phyloP scores from a whole-genome alignment of 2,329 filamentous ascomycete species.

The Exophiala calicioides region DNA sequence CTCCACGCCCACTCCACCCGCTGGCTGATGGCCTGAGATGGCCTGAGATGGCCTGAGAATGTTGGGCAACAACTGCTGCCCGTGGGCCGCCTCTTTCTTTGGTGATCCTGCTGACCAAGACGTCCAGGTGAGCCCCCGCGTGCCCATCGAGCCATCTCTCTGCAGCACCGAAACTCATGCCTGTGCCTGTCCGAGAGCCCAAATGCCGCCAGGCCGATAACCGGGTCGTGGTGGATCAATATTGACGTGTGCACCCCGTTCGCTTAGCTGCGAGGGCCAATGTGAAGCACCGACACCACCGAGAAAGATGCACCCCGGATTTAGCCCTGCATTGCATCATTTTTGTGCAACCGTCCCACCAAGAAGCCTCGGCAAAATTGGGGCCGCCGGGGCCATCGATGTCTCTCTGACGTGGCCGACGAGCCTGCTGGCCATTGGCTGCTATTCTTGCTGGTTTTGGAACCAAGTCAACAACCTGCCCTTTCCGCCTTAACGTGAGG shows the following conservation, averaged over 20 bases:
- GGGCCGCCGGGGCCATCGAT: slow-evolving; percentile 2
- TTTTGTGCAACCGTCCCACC: slow-evolving; percentile 14
- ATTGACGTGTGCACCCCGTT: slow-evolving; percentile 26
- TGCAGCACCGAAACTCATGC: slow-evolving; percentile 2
- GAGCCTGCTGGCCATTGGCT: neutral
- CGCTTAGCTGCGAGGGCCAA: slow-evolving; percentile 20
- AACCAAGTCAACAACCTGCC: neutral
- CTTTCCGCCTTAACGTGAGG: too few relatives aligned
- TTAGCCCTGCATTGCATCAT: slow-evolving; percentile 20
- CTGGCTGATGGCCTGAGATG: too few relatives aligned
- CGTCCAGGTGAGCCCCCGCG: neutral
- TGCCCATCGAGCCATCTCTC: neutral
- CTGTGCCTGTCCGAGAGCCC: slow-evolving; percentile 22
- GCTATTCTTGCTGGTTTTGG: neutral
- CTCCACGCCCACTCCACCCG: too few relatives aligned
- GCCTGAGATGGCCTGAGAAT: too few relatives aligned
- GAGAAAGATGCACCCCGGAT: slow-evolving; percentile 26
- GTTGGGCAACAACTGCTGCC: too few relatives aligned
- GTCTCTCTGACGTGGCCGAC: slow-evolving; percentile 19
- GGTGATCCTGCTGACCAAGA: too few relatives aligned
- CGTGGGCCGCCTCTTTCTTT: too few relatives aligned
- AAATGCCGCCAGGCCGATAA: slow-evolving; percentile 20
- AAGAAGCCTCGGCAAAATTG: slow-evolving; percentile 17
- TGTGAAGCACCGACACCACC: slow-evolving; percentile 4
- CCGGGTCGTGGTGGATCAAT: slow-evolving; percentile 16